A percentile compares a stretch with the other conserved stretches of the same genome.
These are phyloP conservation scores for Tetrastigma voinierianum DNA, from an alignment of 164 flowering plant species.

Conservation along the genomic window DNA sequence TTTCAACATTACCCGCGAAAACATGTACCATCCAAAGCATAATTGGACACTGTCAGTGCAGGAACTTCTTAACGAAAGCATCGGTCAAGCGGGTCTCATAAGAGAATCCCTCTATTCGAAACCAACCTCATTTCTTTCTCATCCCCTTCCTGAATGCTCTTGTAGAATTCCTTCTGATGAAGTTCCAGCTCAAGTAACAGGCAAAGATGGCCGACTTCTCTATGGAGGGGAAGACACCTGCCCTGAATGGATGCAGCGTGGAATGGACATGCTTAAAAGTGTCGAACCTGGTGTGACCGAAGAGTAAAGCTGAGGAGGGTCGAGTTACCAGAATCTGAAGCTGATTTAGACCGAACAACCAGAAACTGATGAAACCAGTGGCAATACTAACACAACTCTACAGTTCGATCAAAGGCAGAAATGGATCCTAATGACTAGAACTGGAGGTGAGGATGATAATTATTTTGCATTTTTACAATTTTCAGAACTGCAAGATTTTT, in stretches of 20 bases:
- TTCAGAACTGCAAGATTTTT: no score
- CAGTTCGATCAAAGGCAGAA: slow-evolving; percentile 22
- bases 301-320: slow-evolving; percentile 30
- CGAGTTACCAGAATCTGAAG: slow-evolving; percentile 52
- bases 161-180: slow-evolving; percentile 53
- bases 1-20: slow-evolving; percentile 56
- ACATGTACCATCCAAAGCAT: slow-evolving; percentile 65
- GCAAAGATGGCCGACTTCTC: slow-evolving; percentile 30
- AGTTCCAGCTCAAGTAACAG: slow-evolving; percentile 26
- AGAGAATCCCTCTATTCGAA: slow-evolving; percentile 56
- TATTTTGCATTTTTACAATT: no score
- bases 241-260: slow-evolving; percentile 76
- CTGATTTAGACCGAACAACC: slow-evolving; percentile 34
- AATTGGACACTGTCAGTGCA: slow-evolving; percentile 72
- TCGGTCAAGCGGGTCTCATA: slow-evolving; percentile 65
- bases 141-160: slow-evolving; percentile 96
- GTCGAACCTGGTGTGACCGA: slow-evolving; percentile 22
- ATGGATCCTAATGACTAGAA: slow-evolving; percentile 29
- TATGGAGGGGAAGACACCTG: slow-evolving; percentile 80
- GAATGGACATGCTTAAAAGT: slow-evolving; percentile 28
- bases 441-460: not conserved
- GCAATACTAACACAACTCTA: not conserved
- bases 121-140: slow-evolving; percentile 69
- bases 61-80: slow-evolving; percentile 83
- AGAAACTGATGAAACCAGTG: slow-evolving; percentile 12